Evolutionary conservation across 306 rosid genomes (phyloP).

Genomic region (Dalbergia cultrata): DNA sequence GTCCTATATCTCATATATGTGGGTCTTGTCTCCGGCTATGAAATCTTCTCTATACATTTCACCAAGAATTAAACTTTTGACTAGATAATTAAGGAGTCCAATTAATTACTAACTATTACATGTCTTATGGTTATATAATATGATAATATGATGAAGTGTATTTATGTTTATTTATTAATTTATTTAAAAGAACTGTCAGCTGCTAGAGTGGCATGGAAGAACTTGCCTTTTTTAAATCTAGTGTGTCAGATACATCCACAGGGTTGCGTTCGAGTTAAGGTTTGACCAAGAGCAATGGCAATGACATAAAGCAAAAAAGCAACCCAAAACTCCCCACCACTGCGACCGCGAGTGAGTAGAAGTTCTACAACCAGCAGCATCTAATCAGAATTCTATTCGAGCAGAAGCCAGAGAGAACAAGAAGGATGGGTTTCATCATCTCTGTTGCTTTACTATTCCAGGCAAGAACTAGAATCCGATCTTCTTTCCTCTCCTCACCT

Average conservation of each 20-base stretch:
- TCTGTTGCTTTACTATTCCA: constrained; percentile 56
- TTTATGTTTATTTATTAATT: no score
- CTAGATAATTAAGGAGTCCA: no score
- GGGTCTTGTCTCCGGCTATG: no score
- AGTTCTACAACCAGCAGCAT: not conserved
- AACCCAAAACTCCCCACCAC: not conserved
- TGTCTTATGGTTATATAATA: no score
- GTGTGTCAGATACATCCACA: not conserved
- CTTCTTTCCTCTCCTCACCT: not conserved
- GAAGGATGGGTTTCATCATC: constrained; percentile 37
- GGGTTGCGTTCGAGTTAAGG: not conserved
- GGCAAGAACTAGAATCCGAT: constrained; percentile 49
- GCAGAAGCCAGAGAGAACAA: not conserved
- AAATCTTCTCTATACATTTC: no score
- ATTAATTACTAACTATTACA: no score
- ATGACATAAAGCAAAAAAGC: not conserved
- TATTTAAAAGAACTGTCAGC: not conserved
- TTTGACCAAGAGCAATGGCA: not conserved
- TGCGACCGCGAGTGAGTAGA: not conserved
- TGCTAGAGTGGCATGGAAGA: not conserved
- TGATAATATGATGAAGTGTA: no score
- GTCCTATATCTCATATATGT: no score
- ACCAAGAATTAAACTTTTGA: no score
- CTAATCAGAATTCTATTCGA: not conserved
- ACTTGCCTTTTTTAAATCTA: not conserved